Base-by-base conservation (phyloP, 192 early-diverging fungal genomes). In the Podila horticola region DNA sequence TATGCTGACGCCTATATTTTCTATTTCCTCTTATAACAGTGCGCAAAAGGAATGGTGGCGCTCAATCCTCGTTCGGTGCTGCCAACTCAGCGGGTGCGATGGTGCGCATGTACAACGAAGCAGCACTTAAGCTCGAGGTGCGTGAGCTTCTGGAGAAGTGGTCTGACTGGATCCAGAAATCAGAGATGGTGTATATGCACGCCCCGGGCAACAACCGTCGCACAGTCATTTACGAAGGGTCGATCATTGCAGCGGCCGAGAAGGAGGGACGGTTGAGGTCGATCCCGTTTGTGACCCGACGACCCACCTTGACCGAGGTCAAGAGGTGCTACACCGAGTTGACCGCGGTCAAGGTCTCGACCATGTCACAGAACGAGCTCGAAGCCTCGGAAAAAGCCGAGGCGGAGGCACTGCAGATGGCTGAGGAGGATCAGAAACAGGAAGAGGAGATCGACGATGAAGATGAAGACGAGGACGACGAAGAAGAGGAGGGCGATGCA, bases 11-110 rank as follows among this genome's bases (percentile, higher is more conserved):
- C 17, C 17, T 17, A 52, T n/a, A 6, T 52, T n/a, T 9, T 24
- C 5, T 52, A 17, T 55, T 36, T 30, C 24, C 24, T 41, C 31
- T 41, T 2, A 6, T 13, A 7, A 49, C 62, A 88, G 87, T 95
- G 7, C 90, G 97, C 41, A 86, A 93, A 72, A 99, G 97, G 69
- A 96, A 99, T 82, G 97, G 97, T 64, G 97, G 97, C 0, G 85
- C 94, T n/a, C 97, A 99, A 83, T 90, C 92, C 41, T 45, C 69
- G 11, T 41, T 49, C 61, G 69, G 69, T 30, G 59, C 19, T 10
- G 88, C 94, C 36, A 88, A 94, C 72, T 90, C 95, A 17, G 97
- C 96, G 4, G 97, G 97, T 41, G 93, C 97, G 0, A 87, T 89
- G 55, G 86, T 98, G 45, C 85, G 97, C 48, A 82, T 95, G 67